phyloP scores from a whole-genome alignment of 495 filamentous ascomycete species.

The Hyaloscypha bicolor region DNA sequence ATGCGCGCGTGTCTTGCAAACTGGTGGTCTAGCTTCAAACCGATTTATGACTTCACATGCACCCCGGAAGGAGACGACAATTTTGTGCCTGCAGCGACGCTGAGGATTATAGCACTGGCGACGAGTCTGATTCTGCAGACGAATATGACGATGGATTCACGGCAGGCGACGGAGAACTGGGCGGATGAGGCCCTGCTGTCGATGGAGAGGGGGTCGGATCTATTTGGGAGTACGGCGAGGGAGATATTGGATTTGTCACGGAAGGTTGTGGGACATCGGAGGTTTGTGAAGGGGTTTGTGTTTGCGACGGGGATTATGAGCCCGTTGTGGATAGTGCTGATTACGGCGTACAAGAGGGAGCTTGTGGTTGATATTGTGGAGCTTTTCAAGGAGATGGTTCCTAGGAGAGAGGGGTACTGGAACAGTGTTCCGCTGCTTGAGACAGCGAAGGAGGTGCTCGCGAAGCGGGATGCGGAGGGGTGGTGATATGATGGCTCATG shows the following conservation, averaged over 20 bases:
- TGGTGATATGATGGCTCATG: not conserved
- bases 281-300: slow-evolving; percentile 8
- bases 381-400: slow-evolving; percentile 3
- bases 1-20: not conserved
- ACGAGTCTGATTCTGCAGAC: not conserved
- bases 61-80: not conserved
- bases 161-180: not conserved
- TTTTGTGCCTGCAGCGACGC: not conserved
- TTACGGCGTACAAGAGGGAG: not conserved
- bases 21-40: slow-evolving; percentile 6
- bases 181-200: not conserved
- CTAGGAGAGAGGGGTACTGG: slow-evolving; percentile 19
- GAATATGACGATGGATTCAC: not conserved
- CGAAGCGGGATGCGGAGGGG: not conserved
- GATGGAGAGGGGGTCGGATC: not conserved
- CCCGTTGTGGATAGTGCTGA: not conserved
- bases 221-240: not conserved
- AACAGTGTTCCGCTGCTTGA: not conserved
- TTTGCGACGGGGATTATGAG: slow-evolving; percentile 15
- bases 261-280: slow-evolving; percentile 5
- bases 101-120: not conserved
- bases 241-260: slow-evolving; percentile 1
- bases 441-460: slow-evolving; percentile 27
- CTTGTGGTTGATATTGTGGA: not conserved
- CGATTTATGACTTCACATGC: not conserved